Conservation (phyloP, 169 alveolate genomes). For the Plasmodium gallinaceum region DNA sequence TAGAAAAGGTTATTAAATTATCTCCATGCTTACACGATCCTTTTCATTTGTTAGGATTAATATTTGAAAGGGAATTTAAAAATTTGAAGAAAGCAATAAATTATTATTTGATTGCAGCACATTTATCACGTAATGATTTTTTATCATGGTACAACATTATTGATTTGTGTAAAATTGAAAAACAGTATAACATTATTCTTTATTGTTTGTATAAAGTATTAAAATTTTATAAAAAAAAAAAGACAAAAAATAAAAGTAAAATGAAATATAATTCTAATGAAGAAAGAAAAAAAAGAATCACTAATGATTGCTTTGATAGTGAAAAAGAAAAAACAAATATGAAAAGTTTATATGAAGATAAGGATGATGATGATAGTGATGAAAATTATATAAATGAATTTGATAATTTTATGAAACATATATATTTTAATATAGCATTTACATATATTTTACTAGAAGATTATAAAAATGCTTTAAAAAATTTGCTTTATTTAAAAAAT, state of each 20-base stretch:
- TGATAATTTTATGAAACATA: conserved; percentile 56
- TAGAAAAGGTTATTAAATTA: conserved; percentile 86
- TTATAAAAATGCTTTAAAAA: conserved; percentile 55
- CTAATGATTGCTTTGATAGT: neutral
- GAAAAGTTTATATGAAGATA: neutral
- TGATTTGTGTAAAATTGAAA: conserved; percentile 83
- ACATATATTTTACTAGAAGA: conserved; percentile 68
- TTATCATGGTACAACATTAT: conserved; percentile 89
- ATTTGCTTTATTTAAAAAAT: conserved; percentile 18
- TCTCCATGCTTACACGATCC: conserved; percentile 93
- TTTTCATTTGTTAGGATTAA: conserved; percentile 91
- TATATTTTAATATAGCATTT: conserved; percentile 69
- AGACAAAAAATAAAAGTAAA: neutral
- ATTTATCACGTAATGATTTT: conserved; percentile 87
- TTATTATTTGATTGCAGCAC: conserved; percentile 92
- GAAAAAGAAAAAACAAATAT: neutral
- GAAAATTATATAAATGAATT: neutral
- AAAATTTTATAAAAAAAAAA: conserved; percentile 39
- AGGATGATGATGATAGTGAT: neutral
- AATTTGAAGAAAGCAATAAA: conserved; percentile 89
- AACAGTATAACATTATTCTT: conserved; percentile 28
- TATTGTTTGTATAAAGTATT: conserved; percentile 65
- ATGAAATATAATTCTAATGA: neutral
- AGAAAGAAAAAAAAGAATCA: neutral
- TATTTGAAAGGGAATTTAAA: conserved; percentile 89